Conservation (phyloP, 345 rosid genomes). For the Eucalyptus tenuipes region DNA sequence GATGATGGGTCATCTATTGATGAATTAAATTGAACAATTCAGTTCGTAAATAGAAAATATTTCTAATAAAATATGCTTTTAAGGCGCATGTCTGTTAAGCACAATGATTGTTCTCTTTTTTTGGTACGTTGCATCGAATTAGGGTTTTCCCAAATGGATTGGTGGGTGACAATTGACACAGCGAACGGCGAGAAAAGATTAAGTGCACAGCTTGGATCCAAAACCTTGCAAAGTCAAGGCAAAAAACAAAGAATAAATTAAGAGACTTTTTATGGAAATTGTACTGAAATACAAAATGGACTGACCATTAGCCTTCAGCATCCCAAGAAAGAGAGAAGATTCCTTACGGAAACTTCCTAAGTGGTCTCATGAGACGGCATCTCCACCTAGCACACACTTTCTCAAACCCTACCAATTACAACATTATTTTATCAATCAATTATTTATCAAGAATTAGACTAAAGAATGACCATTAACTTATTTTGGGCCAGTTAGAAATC, state of each 20-base stretch:
- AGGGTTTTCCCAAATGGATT: not conserved
- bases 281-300: not conserved
- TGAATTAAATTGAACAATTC: not conserved
- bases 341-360: not conserved
- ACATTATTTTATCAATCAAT: not conserved
- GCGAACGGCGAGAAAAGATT: not conserved
- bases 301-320: not conserved
- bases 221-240: not conserved
- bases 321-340: not conserved
- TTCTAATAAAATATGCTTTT: not conserved
- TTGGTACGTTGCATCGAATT: not conserved
- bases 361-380: not conserved
- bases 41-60: not conserved
- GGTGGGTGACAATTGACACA: not conserved
- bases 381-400: not conserved
- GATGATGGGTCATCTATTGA: not conserved
- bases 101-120: not conserved
- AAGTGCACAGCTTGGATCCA: not conserved
- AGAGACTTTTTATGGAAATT: not conserved
- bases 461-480: not conserved
- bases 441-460: not conserved
- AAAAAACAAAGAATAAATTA: too few relatives aligned
- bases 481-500: not conserved
- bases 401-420: too few relatives aligned
- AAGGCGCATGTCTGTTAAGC: not conserved